These are phyloP conservation scores for Myochromella boudieri DNA, from an alignment of 768 basidiomycete genomes.

Conservation along the genomic window DNA sequence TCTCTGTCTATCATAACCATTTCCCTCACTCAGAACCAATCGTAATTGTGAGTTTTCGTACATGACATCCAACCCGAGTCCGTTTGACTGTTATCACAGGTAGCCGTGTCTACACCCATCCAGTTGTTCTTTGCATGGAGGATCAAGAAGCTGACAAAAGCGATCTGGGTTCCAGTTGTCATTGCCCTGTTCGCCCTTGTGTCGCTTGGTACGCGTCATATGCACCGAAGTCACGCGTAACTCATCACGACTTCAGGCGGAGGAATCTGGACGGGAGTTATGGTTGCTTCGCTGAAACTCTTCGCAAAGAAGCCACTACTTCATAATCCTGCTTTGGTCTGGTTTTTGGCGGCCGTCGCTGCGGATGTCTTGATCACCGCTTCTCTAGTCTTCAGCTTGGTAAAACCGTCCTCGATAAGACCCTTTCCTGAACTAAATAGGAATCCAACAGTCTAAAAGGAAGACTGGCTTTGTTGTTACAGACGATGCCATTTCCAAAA, in stretches of 20 bases:
- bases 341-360: conserved; percentile 44
- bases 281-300: conserved; percentile 21
- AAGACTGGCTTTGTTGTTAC: conserved; percentile 35
- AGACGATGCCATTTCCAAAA: conserved; percentile 33
- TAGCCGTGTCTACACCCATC: conserved; percentile 37
- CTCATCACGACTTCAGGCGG: conserved; percentile 23
- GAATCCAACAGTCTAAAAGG: conserved; percentile 28
- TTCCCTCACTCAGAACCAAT: conserved; percentile 27
- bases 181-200: conserved; percentile 27
- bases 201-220: conserved; percentile 27
- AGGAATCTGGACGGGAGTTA: conserved; percentile 30
- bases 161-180: conserved; percentile 22
- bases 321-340: conserved; percentile 33
- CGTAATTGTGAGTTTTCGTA: conserved; percentile 28
- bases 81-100: conserved; percentile 21
- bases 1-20: neutral
- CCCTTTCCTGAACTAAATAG: neutral
- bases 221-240: neutral
- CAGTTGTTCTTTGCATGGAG: conserved; percentile 44
- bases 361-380: conserved; percentile 49
- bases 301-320: conserved; percentile 29
- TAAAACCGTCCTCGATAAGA: conserved; percentile 19
- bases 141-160: conserved; percentile 32
- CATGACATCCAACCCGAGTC: neutral
- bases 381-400: conserved; percentile 41